A percentile compares a stretch with the other conserved stretches of the same genome.
Evolutionary conservation across 345 rosid species (phyloP).

Genomic region (Hibiscus mutabilis): DNA sequence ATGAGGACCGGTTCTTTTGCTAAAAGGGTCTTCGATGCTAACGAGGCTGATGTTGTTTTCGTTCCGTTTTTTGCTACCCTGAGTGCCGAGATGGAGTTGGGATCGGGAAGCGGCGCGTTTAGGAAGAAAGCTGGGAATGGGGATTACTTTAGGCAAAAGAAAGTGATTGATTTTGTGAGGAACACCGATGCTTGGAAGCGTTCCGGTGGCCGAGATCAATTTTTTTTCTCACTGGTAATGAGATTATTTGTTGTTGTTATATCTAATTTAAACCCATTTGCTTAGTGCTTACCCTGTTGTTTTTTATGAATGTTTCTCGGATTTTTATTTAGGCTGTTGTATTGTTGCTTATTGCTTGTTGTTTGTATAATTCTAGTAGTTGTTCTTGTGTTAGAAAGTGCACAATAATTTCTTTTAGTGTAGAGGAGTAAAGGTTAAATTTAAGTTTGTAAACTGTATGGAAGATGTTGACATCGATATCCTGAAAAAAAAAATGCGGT

Average conservation of each 20-base stretch:
- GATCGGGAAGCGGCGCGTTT: slow-evolving; percentile 52
- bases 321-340: background rate
- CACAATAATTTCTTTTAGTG: background rate
- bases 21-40: no score
- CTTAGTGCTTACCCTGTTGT: background rate
- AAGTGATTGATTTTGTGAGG: slow-evolving; percentile 51
- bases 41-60: no score
- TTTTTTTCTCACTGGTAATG: slow-evolving; percentile 75
- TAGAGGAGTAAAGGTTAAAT: background rate
- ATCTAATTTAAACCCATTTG: background rate
- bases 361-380: no score
- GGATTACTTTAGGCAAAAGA: slow-evolving; percentile 68
- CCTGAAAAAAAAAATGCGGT: background rate
- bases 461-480: background rate
- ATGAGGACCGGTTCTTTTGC: no score
- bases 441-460: background rate
- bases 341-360: background rate
- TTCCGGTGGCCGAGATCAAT: slow-evolving; percentile 87
- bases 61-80: no score
- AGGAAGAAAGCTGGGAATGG: slow-evolving; percentile 62
- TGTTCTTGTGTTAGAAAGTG: no score
- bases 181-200: slow-evolving; percentile 67
- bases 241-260: no score
- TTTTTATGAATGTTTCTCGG: background rate
- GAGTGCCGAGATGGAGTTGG: slow-evolving; percentile 89